Base-by-base conservation (phyloP, 345 rosid genomes). In the Eucalyptus coolabah region DNA sequence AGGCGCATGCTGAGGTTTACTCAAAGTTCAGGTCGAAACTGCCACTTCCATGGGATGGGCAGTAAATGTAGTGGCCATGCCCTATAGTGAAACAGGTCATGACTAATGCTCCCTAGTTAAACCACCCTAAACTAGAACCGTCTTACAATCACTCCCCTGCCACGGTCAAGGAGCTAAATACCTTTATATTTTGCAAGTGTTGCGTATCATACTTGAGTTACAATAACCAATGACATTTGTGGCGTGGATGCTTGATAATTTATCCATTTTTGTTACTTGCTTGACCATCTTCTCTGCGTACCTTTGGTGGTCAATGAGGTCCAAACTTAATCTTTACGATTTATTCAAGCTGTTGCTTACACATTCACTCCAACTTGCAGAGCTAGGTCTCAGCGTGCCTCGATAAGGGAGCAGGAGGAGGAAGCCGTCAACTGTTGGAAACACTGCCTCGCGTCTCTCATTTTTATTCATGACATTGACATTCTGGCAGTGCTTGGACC, bases 311-410 rank as follows among this genome's bases (percentile, higher is more conserved):
- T 53, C 32, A 12, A 15, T 50, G 72, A 56, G 19, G 47, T 34
- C 44, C 18, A 13, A 34, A 50, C 49, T 23, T 34, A 80, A 82
- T 50, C 89, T 45, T 86, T 72, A 54, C 87, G 89, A 90, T 86
- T 89, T 87, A 19, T 81, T 16, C 12, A 12, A 32, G 44, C 87
- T 83, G 93, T 59, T 81, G 42, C 67, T 90, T 86, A 77, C 47
- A 77, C 85, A 77, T 77, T 21, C 85, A 40, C 26, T 10, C 15
- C 85, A 86, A 88, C 86, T 91, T 86, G 88, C 97, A 97, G 98
- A 93, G 93, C 92, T 96, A 60, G 98, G 98, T 89, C 94, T 95
- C 90, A 91, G 98, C n/a, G 97, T 93, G 90, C 98, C 97, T 89
- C 97, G 98, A 97, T 94, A 92, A 93, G 82, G 88, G 92, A 37